Evolutionary conservation across 345 rosid genomes (phyloP), one percentile per base, ranked within the genome.

Genomic region (Carallia pectinifolia): DNA sequence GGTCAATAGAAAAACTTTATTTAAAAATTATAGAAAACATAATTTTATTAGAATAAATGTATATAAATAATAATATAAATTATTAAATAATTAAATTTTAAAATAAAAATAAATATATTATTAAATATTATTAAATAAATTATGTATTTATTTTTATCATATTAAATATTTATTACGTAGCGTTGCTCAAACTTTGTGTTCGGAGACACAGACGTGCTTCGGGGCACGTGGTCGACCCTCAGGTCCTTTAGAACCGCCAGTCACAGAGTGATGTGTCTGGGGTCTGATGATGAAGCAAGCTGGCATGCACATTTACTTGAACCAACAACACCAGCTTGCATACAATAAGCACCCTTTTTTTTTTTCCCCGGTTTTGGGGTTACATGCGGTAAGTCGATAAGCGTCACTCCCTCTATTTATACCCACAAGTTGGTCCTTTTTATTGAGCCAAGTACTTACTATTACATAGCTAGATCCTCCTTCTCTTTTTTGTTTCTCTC

Each of bases 241-340:
- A 53, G 54, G 30, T 31, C 53, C 33, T 64, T 64, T 13, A 58
- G 6, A 15, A 15, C 58, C 53, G 67, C 74, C 6, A 8, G 38
- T 54, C 69, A 52, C 3, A 13, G 3, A 44, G 33, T 44, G 54
- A 44, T 71, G 75, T 62, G 55, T 53, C 23, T 23, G 23, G 23
- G 23, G 23, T 33, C 34, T 4, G 67, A 31, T 23, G 52, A 37
- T 44, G 44, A 36, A 67, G 77, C 4, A 2, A 4, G 50, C 77
- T 72, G 77, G 73, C 73, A 58, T 9, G 39, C 53, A 50, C 72
- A 66, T 69, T 69, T 36, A 61, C 23, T 72, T 74, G 30, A 63
- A 55, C 50, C 10, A 34, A 16, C 16, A 30, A 16, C 56, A 17
- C 23, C 60, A 31, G 37, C 23, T 30, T 69, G 62, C 48, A 64